Percentiles rank a stretch among this genome's conserved stretches.
phyloP scores from a whole-genome alignment of 495 filamentous ascomycete genomes.

The Rusavskia elegans region DNA sequence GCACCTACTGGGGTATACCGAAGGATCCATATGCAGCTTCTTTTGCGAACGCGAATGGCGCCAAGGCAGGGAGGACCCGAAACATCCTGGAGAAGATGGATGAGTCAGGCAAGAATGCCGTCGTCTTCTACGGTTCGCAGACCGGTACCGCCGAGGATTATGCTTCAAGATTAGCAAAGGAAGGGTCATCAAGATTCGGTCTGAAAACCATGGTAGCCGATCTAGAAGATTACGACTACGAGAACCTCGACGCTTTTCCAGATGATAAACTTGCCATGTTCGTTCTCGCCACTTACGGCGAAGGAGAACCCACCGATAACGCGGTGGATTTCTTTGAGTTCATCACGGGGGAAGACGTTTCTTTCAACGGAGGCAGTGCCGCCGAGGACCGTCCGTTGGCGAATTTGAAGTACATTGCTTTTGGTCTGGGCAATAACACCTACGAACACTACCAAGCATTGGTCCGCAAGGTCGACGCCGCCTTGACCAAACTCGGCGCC shows the following conservation, averaged over 20 bases:
- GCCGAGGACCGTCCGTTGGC: conserved; percentile 56
- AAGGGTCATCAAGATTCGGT: conserved; percentile 89
- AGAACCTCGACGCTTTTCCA: conserved; percentile 79
- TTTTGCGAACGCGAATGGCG: conserved; percentile 48
- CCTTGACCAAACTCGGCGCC: conserved; percentile 65
- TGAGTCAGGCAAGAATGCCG: conserved; percentile 87
- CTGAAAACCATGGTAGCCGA: conserved; percentile 98
- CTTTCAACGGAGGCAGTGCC: conserved; percentile 56
- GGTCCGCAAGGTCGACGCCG: conserved; percentile 78
- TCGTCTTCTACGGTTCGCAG: conserved; percentile 97
- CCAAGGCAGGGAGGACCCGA: conserved; percentile 73
- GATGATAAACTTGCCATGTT: conserved; percentile 88
- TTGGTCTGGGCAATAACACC: conserved; percentile 94
- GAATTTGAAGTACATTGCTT: conserved; percentile 84
- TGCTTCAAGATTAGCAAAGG: conserved; percentile 91
- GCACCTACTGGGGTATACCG: conserved; percentile 70
- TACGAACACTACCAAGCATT: conserved; percentile 99
- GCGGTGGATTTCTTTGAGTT: conserved; percentile 99
- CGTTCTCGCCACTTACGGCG: conserved; percentile 92
- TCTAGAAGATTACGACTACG: conserved; percentile 94
- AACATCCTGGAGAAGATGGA: conserved; percentile 95
- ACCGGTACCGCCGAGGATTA: conserved; percentile 99
- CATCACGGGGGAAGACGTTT: conserved; percentile 60
- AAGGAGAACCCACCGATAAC: conserved; percentile 97
- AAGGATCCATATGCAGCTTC: conserved; percentile 78